Evolutionary conservation across 1,284 basidiomycete genomes (phyloP), one percentile per base, ranked within the genome.

Genomic region (Cystobasidium pallidum): DNA sequence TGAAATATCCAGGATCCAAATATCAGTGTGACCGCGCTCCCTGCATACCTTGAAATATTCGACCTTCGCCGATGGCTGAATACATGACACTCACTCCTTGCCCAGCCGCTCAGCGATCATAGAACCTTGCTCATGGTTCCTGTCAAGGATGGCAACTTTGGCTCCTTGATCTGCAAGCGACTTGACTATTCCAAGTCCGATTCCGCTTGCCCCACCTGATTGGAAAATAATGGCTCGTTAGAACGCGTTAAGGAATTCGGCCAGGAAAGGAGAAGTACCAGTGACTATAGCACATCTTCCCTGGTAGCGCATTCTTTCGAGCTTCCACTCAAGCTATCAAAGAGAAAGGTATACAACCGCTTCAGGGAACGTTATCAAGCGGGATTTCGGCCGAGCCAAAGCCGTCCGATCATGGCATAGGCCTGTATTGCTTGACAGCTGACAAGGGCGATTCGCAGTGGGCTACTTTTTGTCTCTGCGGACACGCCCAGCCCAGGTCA

Each of bases 131-230:
- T 36, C 13, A 26, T 17, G 7, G 19, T 59, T 15, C 34, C 57
- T 59, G 34, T 59, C 57, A 13, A 59, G 32, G 11, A 76, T 66
- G 3, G 74, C 70, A 45, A 76, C 76, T 36, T 61, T 65, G 3
- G 72, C 61, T 17, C 76, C 76, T 7, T 73, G 17, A 10, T 24
- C 11, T 24, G 75, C 34, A 24, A 76, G 57, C 36, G 74, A 73
- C n/a, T 47, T 32, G 0, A 72, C 51, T 58, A 76, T 76, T 6
- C 76, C 76, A n/a, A 73, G 52, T 1, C 76, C 76, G 24, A 76
- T 76, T 3, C 75, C 75, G 59, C 52, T 41, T 15, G 67, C 52
- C 26, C 54, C 66, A 19, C 66, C 66, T 68, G 49, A 2, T 10
- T 47, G 45, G 13, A 15, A 21, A 21, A 8, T 6, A 19, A 19